Base-by-base conservation (phyloP, 192 early-diverging fungal genomes). In the Ambispora gerdemannii region DNA sequence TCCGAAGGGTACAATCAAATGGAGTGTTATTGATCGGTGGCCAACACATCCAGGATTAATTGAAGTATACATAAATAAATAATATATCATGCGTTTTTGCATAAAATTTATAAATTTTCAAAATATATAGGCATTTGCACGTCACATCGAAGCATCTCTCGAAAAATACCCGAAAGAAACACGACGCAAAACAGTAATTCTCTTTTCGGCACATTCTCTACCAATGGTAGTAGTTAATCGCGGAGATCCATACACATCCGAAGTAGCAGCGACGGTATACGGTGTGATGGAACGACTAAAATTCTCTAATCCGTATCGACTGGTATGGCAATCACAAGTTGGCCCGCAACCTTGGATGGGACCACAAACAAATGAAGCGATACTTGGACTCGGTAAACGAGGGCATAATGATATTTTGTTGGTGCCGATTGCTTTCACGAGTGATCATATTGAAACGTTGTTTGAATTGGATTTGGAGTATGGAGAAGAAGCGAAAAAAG, bases 11-110 rank as follows among this genome's bases (percentile, higher is more conserved):
- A 79, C 80, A 50, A 84, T 98, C 20, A 76, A 87, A 73, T 98
- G 94, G 94, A 95, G 92, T 72, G 91, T 96, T n/a, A 94, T 98
- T 67, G 96, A 98, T 75, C 83, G 96, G 17, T 98, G 92, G 91
- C 88, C 90, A 31, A 93, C 92, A 3, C 91, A 98, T 72, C 86
- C 92, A 1, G 87, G 89, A 32, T 88, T 98, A 10, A 75, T 96
- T 17, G 83, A 92, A 72, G 84, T 89, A 60, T 8, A 35, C 38
- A 35, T 22, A 22, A 36, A 24, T 63, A 25, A 63, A 24, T 43
- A 20, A 63, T 35, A 35, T 24, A 63, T n/a, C 22, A 10, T 43
- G 2, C 11, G 20, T 25, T 27, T 67, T 51, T n/a, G 13, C 3
- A 6, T 17, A 52, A 49, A 63, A 20, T 63, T 24, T 30, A 20